Percentiles rank a stretch among this genome's conserved stretches.
Conservation (phyloP, 2,329 filamentous ascomycete genomes). For the Dryadomyces quercus-mongolicae region DNA sequence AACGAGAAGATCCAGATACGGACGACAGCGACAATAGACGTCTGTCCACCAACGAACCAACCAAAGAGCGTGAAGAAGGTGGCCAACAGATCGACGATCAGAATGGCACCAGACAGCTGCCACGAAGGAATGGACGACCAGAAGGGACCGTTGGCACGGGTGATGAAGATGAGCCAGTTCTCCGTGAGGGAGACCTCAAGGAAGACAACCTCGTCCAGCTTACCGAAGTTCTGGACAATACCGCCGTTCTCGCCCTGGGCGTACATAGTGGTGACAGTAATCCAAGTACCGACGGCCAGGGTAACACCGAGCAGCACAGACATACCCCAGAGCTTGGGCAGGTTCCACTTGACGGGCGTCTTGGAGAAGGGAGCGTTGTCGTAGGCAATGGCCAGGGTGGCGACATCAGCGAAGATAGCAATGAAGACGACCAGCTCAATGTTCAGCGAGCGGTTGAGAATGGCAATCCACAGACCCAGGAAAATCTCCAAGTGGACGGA, state of each 20-base stretch:
- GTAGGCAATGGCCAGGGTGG: constrained; percentile 84
- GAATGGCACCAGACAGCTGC: constrained; percentile 67
- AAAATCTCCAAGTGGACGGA: constrained; percentile 88
- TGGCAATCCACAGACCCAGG: constrained; percentile 83
- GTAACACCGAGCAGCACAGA: constrained; percentile 72
- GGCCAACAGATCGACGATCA: constrained; percentile 71
- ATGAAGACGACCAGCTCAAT: constrained; percentile 86
- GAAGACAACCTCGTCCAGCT: constrained; percentile 72
- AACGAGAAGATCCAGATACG: constrained; percentile 89
- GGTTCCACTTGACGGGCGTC: constrained; percentile 87
- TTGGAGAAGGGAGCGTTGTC: constrained; percentile 83
- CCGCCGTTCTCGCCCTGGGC: constrained; percentile 55
- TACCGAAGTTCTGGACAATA: constrained; percentile 83
- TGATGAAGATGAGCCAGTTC: constrained; percentile 97
- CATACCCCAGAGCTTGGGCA: constrained; percentile 90
- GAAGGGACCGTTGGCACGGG: constrained; percentile 83
- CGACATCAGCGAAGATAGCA: constrained; percentile 88
- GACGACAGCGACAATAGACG: constrained; percentile 70
- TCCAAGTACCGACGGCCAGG: constrained; percentile 76
- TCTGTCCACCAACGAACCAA: constrained; percentile 57
- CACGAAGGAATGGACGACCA: constrained; percentile 83
- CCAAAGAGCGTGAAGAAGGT: constrained; percentile 80
- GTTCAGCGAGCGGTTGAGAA: constrained; percentile 73
- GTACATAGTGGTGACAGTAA: constrained; percentile 79
- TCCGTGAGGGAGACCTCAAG: constrained; percentile 82